Percentiles rank a stretch among this genome's conserved stretches.
Evolutionary conservation across 2,329 filamentous ascomycete genomes (phyloP).

Genomic region (Calonectria multiphialidica): DNA sequence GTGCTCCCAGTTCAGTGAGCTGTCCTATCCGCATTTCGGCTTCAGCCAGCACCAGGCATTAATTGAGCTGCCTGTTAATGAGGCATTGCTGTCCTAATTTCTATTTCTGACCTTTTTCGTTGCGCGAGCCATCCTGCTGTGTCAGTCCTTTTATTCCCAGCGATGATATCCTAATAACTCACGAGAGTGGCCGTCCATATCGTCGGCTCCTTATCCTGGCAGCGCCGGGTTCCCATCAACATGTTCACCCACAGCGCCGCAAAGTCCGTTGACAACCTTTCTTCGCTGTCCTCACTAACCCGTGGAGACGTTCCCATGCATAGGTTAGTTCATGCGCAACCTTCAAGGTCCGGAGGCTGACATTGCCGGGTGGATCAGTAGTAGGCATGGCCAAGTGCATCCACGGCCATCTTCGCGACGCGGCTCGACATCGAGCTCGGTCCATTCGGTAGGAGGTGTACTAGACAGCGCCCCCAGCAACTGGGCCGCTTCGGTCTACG

Average conservation of each 20-base stretch:
- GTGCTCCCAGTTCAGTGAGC: conserved; percentile 30
- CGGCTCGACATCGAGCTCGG: conserved; percentile 88
- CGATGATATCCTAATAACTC: conserved; percentile 64
- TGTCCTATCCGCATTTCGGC: conserved; percentile 40
- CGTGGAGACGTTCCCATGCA: conserved; percentile 70
- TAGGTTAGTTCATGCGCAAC: conserved; percentile 56
- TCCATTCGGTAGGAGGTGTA: conserved; percentile 87
- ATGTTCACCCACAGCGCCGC: conserved; percentile 73
- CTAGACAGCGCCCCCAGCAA: conserved; percentile 76
- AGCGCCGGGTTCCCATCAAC: conserved; percentile 44
- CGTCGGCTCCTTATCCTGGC: conserved; percentile 45
- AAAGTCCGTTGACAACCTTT: conserved; percentile 75
- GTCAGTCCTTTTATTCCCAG: conserved; percentile 43
- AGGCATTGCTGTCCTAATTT: conserved; percentile 36
- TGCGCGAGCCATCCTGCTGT: conserved; percentile 26
- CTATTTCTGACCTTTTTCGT: conserved; percentile 25
- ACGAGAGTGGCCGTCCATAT: conserved; percentile 47
- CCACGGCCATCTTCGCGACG: conserved; percentile 69
- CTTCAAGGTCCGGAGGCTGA: conserved; percentile 29
- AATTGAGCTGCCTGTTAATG: conserved; percentile 31
- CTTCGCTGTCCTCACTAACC: conserved; percentile 63
- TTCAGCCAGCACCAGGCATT: conserved; percentile 26
- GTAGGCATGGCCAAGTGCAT: conserved; percentile 59
- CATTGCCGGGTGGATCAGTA: conserved; percentile 42
- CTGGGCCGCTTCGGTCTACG: conserved; percentile 69